Evolutionary conservation across 2,329 filamentous ascomycete genomes (phyloP).

Genomic region (Mycosphaerella arachidis): DNA sequence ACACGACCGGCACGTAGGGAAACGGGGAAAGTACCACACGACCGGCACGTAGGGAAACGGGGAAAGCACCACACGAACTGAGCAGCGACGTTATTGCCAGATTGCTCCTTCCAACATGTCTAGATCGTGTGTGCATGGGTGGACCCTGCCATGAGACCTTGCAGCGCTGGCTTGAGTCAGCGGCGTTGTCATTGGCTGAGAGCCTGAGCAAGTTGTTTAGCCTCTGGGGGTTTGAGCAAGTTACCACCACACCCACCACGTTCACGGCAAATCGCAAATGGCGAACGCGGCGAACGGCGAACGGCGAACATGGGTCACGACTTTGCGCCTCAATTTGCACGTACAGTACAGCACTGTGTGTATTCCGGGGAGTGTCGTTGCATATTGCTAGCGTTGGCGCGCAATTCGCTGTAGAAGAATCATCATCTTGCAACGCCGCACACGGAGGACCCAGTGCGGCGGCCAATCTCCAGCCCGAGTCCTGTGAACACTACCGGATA

Average conservation of each 20-base stretch:
- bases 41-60: not conserved
- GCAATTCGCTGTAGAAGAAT: not conserved
- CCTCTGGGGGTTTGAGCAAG: not conserved
- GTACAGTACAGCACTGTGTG: too few relatives aligned
- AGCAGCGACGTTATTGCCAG: not conserved
- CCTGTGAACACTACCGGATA: not conserved
- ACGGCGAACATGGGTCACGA: too few relatives aligned
- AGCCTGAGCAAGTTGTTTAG: not conserved
- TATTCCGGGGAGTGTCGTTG: too few relatives aligned
- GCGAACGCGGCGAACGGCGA: too few relatives aligned
- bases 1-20: not conserved
- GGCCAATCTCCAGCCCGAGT: not conserved
- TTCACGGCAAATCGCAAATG: too few relatives aligned
- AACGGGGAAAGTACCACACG: not conserved
- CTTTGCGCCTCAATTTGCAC: too few relatives aligned
- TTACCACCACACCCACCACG: not conserved
- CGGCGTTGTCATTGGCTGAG: not conserved
- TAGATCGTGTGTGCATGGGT: not conserved
- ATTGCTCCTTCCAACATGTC: not conserved
- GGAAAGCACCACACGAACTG: not conserved
- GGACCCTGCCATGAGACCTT: not conserved
- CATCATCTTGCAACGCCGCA: too few relatives aligned
- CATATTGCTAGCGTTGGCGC: not conserved
- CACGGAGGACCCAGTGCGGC: too few relatives aligned
- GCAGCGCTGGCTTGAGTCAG: not conserved